Conservation (phyloP, 140 eudicot genomes). For the Ambrosia hybrid region DNA sequence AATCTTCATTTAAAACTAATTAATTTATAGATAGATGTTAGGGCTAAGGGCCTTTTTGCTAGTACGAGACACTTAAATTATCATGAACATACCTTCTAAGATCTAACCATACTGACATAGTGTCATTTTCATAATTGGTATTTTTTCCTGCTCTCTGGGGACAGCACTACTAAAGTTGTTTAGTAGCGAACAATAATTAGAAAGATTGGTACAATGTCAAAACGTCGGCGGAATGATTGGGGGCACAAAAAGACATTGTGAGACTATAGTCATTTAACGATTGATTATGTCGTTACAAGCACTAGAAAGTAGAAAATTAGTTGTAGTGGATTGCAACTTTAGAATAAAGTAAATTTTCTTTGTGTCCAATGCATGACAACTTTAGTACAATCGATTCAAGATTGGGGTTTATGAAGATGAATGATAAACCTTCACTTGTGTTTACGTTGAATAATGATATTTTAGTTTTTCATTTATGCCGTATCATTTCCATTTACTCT, state of each 20-base stretch:
- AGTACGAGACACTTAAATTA: too few species aligned
- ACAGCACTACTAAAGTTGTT: too few species aligned
- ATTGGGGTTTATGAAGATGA: neutral
- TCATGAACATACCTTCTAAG: too few species aligned
- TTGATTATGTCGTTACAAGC: constrained; percentile 9
- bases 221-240: neutral
- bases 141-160: too few species aligned
- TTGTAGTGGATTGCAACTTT: neutral
- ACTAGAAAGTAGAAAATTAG: neutral
- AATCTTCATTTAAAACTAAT: too few species aligned
- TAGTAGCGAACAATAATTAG: neutral
- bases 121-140: too few species aligned
- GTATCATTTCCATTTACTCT: too few species aligned
- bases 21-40: too few species aligned
- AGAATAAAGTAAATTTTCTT: neutral
- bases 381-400: neutral
- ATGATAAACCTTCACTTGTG: neutral
- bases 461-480: too few species aligned
- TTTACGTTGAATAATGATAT: too few species aligned
- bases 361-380: neutral
- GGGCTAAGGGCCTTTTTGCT: too few species aligned
- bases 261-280: neutral
- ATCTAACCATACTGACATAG: too few species aligned
- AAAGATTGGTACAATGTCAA: neutral
- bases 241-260: neutral